Conservation (phyloP, 768 basidiomycete genomes). For the Hortiboletus flavorubellus region DNA sequence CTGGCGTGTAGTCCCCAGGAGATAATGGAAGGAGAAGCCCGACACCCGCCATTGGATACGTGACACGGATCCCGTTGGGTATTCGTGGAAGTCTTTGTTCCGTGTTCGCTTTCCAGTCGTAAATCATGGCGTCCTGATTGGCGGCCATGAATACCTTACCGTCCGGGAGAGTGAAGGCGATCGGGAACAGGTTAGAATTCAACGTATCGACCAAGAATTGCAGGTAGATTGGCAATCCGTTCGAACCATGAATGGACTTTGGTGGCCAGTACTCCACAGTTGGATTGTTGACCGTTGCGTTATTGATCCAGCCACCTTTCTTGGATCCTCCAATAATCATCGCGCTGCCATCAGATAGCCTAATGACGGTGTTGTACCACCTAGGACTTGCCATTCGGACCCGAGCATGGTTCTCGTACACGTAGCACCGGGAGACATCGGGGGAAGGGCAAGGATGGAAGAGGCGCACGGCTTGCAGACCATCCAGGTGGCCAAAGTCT, state of each 20-base stretch:
- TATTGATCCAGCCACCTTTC: slow-evolving; percentile 86
- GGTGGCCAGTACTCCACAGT: slow-evolving; percentile 82
- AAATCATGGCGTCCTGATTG: slow-evolving; percentile 76
- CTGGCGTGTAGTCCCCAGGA: slow-evolving; percentile 61
- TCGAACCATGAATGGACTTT: slow-evolving; percentile 63
- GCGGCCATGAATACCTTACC: slow-evolving; percentile 73
- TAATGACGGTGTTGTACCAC: slow-evolving; percentile 75
- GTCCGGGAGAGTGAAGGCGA: slow-evolving; percentile 68
- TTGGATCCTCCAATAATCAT: slow-evolving; percentile 82
- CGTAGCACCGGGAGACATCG: slow-evolving; percentile 47
- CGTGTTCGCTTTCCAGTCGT: slow-evolving; percentile 64
- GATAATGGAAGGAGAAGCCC: slow-evolving; percentile 70
- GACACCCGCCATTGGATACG: slow-evolving; percentile 80
- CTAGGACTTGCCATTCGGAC: slow-evolving; percentile 74
- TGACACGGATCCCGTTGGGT: slow-evolving; percentile 76
- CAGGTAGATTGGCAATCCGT: slow-evolving; percentile 62
- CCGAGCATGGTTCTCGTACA: slow-evolving; percentile 61
- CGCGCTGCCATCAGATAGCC: slow-evolving; percentile 72
- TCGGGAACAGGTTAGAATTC: slow-evolving; percentile 81
- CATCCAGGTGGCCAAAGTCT: slow-evolving; percentile 74
- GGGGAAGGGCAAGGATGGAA: slow-evolving; percentile 62
- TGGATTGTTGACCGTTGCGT: slow-evolving; percentile 75
- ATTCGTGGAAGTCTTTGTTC: slow-evolving; percentile 63
- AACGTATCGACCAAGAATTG: slow-evolving; percentile 67
- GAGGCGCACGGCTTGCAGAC: slow-evolving; percentile 69